Conservation (phyloP, 164 flowering plant genomes). For the Vitis riparia region DNA sequence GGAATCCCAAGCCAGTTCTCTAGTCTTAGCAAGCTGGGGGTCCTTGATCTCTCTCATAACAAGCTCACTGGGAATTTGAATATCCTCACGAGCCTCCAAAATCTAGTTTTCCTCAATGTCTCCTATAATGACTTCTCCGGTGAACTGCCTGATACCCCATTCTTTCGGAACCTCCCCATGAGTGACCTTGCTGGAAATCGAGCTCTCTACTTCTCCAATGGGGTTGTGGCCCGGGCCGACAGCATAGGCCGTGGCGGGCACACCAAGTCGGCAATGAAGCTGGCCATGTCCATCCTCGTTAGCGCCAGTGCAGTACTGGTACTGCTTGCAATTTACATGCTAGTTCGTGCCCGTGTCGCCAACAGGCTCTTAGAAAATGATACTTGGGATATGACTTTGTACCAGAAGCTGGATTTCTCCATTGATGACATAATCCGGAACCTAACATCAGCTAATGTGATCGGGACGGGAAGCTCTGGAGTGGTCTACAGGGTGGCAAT, state of each 20-base stretch:
- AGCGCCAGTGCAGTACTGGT: constrained; percentile 65
- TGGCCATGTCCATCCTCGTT: constrained; percentile 66
- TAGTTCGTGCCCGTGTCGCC: constrained; percentile 46
- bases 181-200: constrained; percentile 65
- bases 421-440: constrained; percentile 62
- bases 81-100: constrained; percentile 60
- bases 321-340: constrained; percentile 54
- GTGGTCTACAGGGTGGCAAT: constrained; percentile 77
- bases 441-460: constrained; percentile 68
- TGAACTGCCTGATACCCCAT: constrained; percentile 74
- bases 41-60: constrained; percentile 87
- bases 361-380: constrained; percentile 24
- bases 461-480: constrained; percentile 96
- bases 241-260: constrained; percentile 15
- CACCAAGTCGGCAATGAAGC: constrained; percentile 49
- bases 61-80: constrained; percentile 58
- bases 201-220: constrained; percentile 55
- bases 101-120: constrained; percentile 79
- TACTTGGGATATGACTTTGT: constrained; percentile 81
- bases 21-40: constrained; percentile 62
- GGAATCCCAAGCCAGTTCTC: constrained; percentile 62
- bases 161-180: constrained; percentile 74
- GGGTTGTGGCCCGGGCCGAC: constrained; percentile 33
- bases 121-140: constrained; percentile 92
- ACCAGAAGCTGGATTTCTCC: constrained; percentile 81